Conservation (phyloP, 1,284 basidiomycete genomes). For the Cryptococcus sp. region DNA sequence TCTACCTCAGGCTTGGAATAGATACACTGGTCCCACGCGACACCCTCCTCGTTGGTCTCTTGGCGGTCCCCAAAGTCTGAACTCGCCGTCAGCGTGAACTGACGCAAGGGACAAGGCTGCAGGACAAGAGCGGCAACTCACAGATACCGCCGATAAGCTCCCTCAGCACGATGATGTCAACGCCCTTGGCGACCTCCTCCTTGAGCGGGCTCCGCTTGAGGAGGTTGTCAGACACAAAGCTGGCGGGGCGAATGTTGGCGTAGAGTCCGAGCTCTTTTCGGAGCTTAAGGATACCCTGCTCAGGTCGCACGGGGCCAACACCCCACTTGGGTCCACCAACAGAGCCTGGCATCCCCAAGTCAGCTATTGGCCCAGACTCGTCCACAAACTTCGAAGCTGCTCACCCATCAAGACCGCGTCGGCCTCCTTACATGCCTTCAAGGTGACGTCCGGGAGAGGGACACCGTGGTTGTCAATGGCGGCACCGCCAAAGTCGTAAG, state of each 20-base stretch:
- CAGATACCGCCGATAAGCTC: slow-evolving; percentile 84
- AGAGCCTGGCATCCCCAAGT: slow-evolving; percentile 61
- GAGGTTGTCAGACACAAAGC: slow-evolving; percentile 88
- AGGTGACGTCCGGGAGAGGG: slow-evolving; percentile 78
- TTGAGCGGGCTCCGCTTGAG: slow-evolving; percentile 90
- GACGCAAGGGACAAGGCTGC: not conserved
- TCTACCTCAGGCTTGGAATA: slow-evolving; percentile 91
- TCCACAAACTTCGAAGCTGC: slow-evolving; percentile 16
- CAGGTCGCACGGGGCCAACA: slow-evolving; percentile 88
- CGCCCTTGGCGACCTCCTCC: slow-evolving; percentile 76
- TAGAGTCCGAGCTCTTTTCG: slow-evolving; percentile 92
- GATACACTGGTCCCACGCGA: slow-evolving; percentile 85
- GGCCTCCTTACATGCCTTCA: slow-evolving; percentile 80
- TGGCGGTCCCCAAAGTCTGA: slow-evolving; percentile 90
- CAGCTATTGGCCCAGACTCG: not conserved
- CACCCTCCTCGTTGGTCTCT: slow-evolving; percentile 66
- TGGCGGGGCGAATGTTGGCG: slow-evolving; percentile 96
- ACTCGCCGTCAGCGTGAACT: slow-evolving; percentile 11
- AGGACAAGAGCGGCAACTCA: slow-evolving; percentile 24
- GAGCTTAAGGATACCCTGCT: slow-evolving; percentile 85
- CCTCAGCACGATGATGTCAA: slow-evolving; percentile 89
- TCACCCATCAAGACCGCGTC: slow-evolving; percentile 89
- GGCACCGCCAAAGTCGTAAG: slow-evolving; percentile 83
- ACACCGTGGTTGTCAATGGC: slow-evolving; percentile 86
- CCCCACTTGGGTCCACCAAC: slow-evolving; percentile 99